Conservation (phyloP, 148 eudicot genomes). For the Vaccinium darrowii region DNA sequence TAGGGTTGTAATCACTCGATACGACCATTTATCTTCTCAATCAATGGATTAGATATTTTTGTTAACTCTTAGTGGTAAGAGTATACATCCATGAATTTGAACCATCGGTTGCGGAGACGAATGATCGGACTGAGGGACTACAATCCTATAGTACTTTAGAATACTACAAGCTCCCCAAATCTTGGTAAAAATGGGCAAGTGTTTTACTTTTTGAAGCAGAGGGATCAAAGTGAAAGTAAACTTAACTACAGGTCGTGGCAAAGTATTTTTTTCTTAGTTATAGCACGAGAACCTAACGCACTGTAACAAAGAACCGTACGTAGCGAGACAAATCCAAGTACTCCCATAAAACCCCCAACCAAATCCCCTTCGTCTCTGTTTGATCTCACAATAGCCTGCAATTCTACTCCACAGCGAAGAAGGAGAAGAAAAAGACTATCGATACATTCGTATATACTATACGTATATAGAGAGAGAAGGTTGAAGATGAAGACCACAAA, state of each 20-base stretch:
- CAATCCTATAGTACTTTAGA: no score
- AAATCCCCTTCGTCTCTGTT: background rate
- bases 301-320: background rate
- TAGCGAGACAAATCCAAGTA: background rate
- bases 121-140: no score
- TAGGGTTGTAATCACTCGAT: no score
- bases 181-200: no score
- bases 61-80: no score
- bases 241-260: background rate
- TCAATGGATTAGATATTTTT: no score
- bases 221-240: background rate
- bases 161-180: no score
- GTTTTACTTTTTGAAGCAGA: background rate
- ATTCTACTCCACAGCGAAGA: background rate
- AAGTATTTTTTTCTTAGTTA: background rate
- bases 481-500: conserved; percentile 87
- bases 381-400: background rate
- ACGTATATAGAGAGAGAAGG: background rate
- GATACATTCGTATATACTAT: background rate
- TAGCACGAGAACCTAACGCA: background rate
- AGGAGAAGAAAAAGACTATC: conserved; percentile 6
- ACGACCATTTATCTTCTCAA: no score
- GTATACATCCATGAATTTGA: no score
- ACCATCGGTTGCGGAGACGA: no score
- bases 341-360: background rate